Base-by-base conservation (phyloP, 140 eudicot species). In the Ambrosia hybrid region DNA sequence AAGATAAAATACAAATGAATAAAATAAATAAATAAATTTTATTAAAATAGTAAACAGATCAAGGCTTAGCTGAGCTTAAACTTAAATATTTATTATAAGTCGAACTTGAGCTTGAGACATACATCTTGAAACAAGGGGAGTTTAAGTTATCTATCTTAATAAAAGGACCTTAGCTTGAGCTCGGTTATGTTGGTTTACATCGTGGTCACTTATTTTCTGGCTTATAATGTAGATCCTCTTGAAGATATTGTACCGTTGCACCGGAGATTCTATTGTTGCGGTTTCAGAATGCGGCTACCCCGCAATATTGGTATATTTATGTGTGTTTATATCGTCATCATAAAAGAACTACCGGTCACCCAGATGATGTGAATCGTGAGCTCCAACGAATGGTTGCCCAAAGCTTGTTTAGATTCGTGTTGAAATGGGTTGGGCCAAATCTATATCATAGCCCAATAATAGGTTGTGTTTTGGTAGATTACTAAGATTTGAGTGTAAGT, bases 231-330 rank as follows among this genome's bases (percentile, higher is more conserved):
- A 72, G 79, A 79, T 83, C 61, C 30, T 8, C 4, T 46, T 37
- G 81, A 83, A 70, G 84, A 70, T 74, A 68, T 37, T 72, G 79
- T 77, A 15, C 70, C 51, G 77, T 70, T 34, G 56, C 65, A 51
- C 70, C 45, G 57, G 53, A 74, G 76, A 76, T 77, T 60, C 51
- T 43, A 53, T 61, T 43, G 76, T 60, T 72, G 72, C 72, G 30
- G 63, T 67, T 68, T 75, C 57, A 17, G 63, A 63, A 51, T 13
- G 55, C 74, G 8, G 65, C 14, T 68, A 68, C 8, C 7, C 16
- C 3, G 36, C 65, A 33, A 17, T 49, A 48, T 55, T 12, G 39
- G 71, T 66, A 45, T 46, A 15, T 66, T 14, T 7, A 11, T 34
- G 11, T n/a, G 30, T n/a, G n/a, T 36, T 33, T 61, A 34, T 61